Evolutionary conservation across 2,329 filamentous ascomycete genomes (phyloP).

Genomic region (Arthrobotrys iridis): DNA sequence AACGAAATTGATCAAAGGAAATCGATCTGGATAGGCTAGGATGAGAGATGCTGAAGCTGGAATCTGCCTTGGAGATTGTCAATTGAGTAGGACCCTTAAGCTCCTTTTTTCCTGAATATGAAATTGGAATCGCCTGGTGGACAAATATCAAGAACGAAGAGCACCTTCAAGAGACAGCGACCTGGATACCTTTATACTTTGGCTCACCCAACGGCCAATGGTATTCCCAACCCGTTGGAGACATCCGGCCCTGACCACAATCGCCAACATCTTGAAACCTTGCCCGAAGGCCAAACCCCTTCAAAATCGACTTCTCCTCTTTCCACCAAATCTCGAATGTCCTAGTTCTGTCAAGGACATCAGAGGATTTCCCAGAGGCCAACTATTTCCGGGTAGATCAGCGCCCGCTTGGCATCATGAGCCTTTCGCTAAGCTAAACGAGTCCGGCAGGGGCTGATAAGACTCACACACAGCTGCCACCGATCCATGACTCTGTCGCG

Average conservation of each 20-base stretch:
- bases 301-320: conserved; percentile 14
- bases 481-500: not conserved
- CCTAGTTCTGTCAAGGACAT: conserved; percentile 2
- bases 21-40: conserved; percentile 8
- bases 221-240: conserved; percentile 3
- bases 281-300: not conserved
- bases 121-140: conserved; percentile 9
- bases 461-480: conserved; percentile 28
- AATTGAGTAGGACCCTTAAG: conserved; percentile 24
- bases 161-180: not conserved
- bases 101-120: not conserved
- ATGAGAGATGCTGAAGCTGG: conserved; percentile 22
- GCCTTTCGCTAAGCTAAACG: conserved; percentile 37
- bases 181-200: conserved; percentile 48
- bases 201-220: conserved; percentile 20
- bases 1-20: conserved; percentile 6
- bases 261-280: conserved; percentile 30
- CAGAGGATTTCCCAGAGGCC: not conserved
- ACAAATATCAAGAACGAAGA: conserved; percentile 9
- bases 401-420: not conserved
- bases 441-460: conserved; percentile 23
- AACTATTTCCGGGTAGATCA: conserved; percentile 7
- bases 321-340: conserved; percentile 6
- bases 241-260: conserved; percentile 27
- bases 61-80: conserved; percentile 21